Percentiles rank a stretch among this genome's conserved stretches.
Evolutionary conservation across 305 asterid genomes (phyloP).

Genomic region (Solanum aculeatissimum): DNA sequence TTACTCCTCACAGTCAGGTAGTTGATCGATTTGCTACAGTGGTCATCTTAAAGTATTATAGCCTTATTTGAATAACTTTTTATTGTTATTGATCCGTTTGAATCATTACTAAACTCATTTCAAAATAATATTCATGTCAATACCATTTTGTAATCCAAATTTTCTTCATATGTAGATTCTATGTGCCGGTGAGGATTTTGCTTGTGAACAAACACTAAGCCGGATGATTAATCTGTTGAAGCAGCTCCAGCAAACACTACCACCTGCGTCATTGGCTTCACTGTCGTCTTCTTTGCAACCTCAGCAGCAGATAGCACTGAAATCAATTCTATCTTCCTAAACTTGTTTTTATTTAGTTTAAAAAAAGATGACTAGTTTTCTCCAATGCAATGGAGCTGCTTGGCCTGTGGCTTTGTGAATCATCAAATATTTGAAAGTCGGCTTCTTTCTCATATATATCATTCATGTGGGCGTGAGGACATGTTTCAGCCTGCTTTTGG

Average conservation of each 20-base stretch:
- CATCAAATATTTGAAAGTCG: background rate
- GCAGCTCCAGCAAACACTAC: slow-evolving; percentile 10
- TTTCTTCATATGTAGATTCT: background rate
- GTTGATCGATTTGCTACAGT: background rate
- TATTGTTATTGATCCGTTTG: too few species aligned
- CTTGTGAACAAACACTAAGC: background rate
- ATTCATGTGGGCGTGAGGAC: background rate
- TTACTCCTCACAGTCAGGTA: background rate
- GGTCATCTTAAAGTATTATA: background rate
- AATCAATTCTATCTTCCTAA: background rate
- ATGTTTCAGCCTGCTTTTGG: background rate
- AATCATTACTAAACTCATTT: too few species aligned
- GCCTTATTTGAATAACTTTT: too few species aligned
- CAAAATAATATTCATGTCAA: background rate
- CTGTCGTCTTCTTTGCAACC: background rate
- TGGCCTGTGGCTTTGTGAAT: background rate
- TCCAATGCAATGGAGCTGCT: background rate
- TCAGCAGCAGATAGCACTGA: background rate
- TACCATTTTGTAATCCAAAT: background rate
- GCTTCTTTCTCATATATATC: background rate
- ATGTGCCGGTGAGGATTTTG: slow-evolving; percentile 3
- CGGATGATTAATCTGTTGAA: slow-evolving; percentile 4
- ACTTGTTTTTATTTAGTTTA: background rate
- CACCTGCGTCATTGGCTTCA: background rate
- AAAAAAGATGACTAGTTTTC: background rate